Evolutionary conservation across 2,329 filamentous ascomycete species (phyloP).

Genomic region (Aspergillus sclerotialis): DNA sequence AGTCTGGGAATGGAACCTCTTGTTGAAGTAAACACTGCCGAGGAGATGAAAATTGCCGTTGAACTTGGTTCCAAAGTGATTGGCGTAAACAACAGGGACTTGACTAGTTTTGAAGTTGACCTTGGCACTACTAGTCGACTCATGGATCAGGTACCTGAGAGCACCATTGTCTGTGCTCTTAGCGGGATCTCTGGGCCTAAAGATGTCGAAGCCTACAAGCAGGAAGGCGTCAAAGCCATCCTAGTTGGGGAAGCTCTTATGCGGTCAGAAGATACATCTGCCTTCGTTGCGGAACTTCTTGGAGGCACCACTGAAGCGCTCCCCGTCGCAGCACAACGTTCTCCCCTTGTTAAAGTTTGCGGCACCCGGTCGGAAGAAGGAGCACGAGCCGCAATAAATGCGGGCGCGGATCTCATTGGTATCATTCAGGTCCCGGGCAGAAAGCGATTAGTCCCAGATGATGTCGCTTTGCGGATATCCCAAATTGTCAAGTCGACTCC

Average conservation of each 20-base stretch:
- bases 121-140: slow-evolving; percentile 84
- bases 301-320: slow-evolving; percentile 40
- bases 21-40: slow-evolving; percentile 90
- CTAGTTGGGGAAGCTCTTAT: slow-evolving; percentile 94
- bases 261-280: slow-evolving; percentile 73
- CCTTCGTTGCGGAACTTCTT: slow-evolving; percentile 79
- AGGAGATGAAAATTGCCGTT: slow-evolving; percentile 86
- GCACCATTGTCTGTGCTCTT: slow-evolving; percentile 83
- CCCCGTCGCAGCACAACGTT: slow-evolving; percentile 12
- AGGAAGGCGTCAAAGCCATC: slow-evolving; percentile 84
- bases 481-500: slow-evolving; percentile 57
- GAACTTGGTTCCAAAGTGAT: slow-evolving; percentile 84
- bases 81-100: slow-evolving; percentile 94
- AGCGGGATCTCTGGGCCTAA: slow-evolving; percentile 87
- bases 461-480: slow-evolving; percentile 75
- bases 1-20: slow-evolving; percentile 94
- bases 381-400: slow-evolving; percentile 70
- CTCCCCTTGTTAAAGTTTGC: slow-evolving; percentile 84
- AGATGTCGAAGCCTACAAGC: slow-evolving; percentile 81
- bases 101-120: slow-evolving; percentile 95
- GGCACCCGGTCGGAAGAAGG: slow-evolving; percentile 79
- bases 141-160: slow-evolving; percentile 76
- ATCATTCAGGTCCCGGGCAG: slow-evolving; percentile 83
- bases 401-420: slow-evolving; percentile 85
- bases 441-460: slow-evolving; percentile 70